These are phyloP conservation scores for Emericellopsis cladophorae DNA, from an alignment of 2,329 filamentous ascomycete species.

Conservation along the genomic window DNA sequence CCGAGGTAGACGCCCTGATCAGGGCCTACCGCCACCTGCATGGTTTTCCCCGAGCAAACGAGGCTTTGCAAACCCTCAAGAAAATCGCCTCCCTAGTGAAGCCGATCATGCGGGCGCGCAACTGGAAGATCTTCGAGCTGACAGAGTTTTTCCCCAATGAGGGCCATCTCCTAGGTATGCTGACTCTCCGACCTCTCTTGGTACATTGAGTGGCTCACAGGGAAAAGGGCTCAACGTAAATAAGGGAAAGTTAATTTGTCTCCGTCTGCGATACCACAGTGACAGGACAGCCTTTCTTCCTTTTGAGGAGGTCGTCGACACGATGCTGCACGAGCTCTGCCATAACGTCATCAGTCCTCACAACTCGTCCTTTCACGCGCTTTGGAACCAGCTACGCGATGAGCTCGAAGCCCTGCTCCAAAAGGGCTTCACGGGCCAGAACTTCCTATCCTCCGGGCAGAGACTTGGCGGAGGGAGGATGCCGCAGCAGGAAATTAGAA, in stretches of 20 bases:
- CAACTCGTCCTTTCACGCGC: constrained; percentile 65
- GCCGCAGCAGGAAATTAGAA: constrained; percentile 60
- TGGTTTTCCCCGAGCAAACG: constrained; percentile 30
- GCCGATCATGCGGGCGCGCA: constrained; percentile 81
- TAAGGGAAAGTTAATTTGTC: constrained; percentile 62
- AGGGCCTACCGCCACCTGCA: constrained; percentile 35
- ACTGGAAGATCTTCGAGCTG: constrained; percentile 68
- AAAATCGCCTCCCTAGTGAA: constrained; percentile 84
- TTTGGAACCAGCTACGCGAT: constrained; percentile 83
- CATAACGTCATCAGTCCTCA: constrained; percentile 81
- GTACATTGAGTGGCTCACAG: neutral
- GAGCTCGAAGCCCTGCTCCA: constrained; percentile 65
- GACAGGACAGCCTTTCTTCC: constrained; percentile 69
- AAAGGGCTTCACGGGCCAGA: constrained; percentile 85
- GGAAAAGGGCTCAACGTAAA: constrained; percentile 26
- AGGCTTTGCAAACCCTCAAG: constrained; percentile 50
- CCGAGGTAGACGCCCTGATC: constrained; percentile 31
- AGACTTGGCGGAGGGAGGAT: constrained; percentile 56
- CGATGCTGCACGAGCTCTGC: constrained; percentile 87
- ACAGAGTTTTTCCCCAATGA: constrained; percentile 77
- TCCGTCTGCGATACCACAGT: constrained; percentile 66
- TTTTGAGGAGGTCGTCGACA: constrained; percentile 71
- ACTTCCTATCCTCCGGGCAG: constrained; percentile 66
- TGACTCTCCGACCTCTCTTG: neutral
- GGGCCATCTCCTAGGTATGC: constrained; percentile 54